Conservation (phyloP, 2,329 filamentous ascomycete species). For the Nannizziopsis barbatae region DNA sequence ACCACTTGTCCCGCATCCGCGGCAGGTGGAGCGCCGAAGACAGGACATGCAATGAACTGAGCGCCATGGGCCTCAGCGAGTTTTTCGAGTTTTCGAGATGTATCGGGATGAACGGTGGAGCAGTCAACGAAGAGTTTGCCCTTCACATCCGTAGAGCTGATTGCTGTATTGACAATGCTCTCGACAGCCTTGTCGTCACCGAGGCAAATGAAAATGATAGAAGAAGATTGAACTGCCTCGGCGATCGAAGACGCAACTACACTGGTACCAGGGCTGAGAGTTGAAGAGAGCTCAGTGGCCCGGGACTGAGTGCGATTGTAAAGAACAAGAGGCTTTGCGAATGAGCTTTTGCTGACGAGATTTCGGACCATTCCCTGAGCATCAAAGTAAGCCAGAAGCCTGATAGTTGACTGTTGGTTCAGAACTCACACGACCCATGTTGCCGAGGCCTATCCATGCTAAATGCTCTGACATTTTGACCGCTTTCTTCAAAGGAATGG, state of each 20-base stretch:
- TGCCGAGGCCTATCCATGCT: conserved; percentile 21
- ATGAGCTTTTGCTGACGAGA: conserved; percentile 62
- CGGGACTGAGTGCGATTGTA: conserved; percentile 67
- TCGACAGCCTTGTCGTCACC: conserved; percentile 65
- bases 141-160: conserved; percentile 43
- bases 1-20: conserved; percentile 57
- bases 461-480: conserved; percentile 5
- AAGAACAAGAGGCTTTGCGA: conserved; percentile 60
- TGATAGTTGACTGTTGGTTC: neutral
- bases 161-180: conserved; percentile 47
- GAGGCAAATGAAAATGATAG: conserved; percentile 73
- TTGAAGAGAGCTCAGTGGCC: conserved; percentile 51
- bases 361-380: conserved; percentile 72
- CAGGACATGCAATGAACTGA: conserved; percentile 61
- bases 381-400: neutral
- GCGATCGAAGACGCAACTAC: conserved; percentile 52
- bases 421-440: conserved; percentile 19
- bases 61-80: conserved; percentile 49
- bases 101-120: conserved; percentile 78
- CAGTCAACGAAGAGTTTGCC: conserved; percentile 78
- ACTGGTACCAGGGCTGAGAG: conserved; percentile 43
- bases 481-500: neutral
- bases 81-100: conserved; percentile 55
- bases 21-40: conserved; percentile 34
- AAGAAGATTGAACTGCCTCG: conserved; percentile 56